These are phyloP conservation scores for Crithidia fasciculata DNA, from an alignment of 208 protist genomes.

Conservation along the genomic window DNA sequence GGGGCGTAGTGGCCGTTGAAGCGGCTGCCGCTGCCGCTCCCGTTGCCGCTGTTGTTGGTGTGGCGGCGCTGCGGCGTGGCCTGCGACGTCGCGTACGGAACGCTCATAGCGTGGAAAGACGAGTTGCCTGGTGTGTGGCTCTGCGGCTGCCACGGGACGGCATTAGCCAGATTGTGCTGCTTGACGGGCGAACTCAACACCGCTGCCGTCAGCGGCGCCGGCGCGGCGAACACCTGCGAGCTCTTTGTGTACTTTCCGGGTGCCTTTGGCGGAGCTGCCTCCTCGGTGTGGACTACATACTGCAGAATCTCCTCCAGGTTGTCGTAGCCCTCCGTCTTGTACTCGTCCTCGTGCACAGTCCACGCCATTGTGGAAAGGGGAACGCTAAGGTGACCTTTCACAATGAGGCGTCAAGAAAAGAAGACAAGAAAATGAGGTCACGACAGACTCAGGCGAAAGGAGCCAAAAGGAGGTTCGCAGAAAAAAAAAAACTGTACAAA, in stretches of 20 bases:
- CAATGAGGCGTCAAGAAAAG: background rate
- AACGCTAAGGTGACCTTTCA: background rate
- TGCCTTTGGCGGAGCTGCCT: constrained; percentile 25
- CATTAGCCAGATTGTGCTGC: constrained; percentile 38
- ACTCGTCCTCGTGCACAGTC: constrained; percentile 90
- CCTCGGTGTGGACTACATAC: constrained; percentile 45
- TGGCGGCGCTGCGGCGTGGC: constrained; percentile 19
- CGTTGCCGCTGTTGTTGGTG: constrained; percentile 18
- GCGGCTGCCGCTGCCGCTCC: constrained; percentile 15
- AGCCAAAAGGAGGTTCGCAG: background rate
- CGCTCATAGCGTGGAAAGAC: constrained; percentile 22
- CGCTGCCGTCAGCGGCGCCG: constrained; percentile 45
- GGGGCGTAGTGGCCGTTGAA: constrained; percentile 19
- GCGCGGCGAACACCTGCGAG: constrained; percentile 73
- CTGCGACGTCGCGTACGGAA: constrained; percentile 26
- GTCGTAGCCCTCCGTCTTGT: constrained; percentile 49
- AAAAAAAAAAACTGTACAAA: background rate
- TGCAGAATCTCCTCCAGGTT: constrained; percentile 61
- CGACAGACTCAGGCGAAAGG: constrained; percentile 2
- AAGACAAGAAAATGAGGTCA: background rate
- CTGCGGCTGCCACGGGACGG: constrained; percentile 39
- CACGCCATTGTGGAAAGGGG: constrained; percentile 50
- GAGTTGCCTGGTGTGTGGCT: constrained; percentile 40
- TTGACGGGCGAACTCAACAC: constrained; percentile 48
- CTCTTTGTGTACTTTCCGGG: constrained; percentile 80